Evolutionary conservation across 2,329 filamentous ascomycete species (phyloP), one percentile per base, ranked within the genome.

Genomic region (Lecanosticta acicola): DNA sequence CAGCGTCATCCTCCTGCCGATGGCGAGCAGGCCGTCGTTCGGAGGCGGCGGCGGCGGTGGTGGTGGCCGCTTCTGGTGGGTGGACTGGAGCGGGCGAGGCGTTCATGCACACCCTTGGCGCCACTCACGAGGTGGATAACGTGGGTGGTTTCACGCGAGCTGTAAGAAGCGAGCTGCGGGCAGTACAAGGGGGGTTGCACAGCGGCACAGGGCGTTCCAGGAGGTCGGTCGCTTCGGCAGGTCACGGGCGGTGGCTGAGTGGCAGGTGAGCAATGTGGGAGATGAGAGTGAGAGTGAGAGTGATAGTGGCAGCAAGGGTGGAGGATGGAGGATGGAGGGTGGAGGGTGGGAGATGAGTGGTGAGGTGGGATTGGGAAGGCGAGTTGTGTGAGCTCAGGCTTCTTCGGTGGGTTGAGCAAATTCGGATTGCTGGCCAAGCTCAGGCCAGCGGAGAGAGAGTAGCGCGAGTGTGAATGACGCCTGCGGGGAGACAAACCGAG

Each of bases 1-100:
- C 44, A 42, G 44, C 44, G 33, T 32, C 44, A 46, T 46, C 24
- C 38, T 46, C 44, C 13, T 18, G 11, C 17, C 4, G 39, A 16
- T 11, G 14, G 39, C 21, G 39, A 41, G 39, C 39, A 20, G 39
- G 7, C 24, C 24, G 24, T 29, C 24, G 24, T 29, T 5, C 7
- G 7, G 24, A 29, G n/a, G n/a, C n/a, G n/a, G n/a, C n/a, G n/a
- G 24, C 24, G 24, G 17, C 26, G 39, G 34, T 19, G 39, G 11
- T 10, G 37, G 20, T 32, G 26, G 21, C 39, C 39, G 39, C 39
- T 41, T 10, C 5, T 29, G 29, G 5, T 34, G 37, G 17, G 19
- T 4, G 37, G 18, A 19, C 8, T 3, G 19, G 17, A 9, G 17
- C 9, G 37, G 37, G 14, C 5, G 17, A 11, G 37, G 14, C 18